Evolutionary conservation across 1,139 yeast species (phyloP), one percentile per base, ranked within the genome.

Genomic region (Yamadazyma blattariae): DNA sequence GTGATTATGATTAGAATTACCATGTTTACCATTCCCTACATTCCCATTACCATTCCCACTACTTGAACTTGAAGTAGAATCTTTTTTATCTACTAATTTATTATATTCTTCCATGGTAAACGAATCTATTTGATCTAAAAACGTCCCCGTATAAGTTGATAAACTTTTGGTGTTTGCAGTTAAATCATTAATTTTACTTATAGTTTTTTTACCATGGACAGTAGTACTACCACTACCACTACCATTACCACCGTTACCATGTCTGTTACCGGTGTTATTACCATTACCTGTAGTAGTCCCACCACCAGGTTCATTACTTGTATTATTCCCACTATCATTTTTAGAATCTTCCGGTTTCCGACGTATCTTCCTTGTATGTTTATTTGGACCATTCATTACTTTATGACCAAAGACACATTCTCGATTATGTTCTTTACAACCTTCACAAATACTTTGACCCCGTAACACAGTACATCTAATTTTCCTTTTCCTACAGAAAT

Each of bases 381-480:
- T n/a, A 22, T 30, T 17, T 24, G 10, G 13, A 10, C 18, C 16
- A 17, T 7, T n/a, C n/a, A 45, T 35, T 9, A 31, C 34, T 25
- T 51, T 53, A 37, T 52, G 58, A 26, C 42, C 57, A 31, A 51
- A 52, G 1, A 43, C 27, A 38, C 57, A 53, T 31, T 43, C 46
- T 18, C 43, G 31, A 14, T 39, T 34, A 29, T 47, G 49, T 14
- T 38, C 39, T 29, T 38, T 42, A 36, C 57, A 53, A 21, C 34
- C 43, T 21, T 47, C 52, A 40, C 58, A 53, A 2, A 35, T 33
- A n/a, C 25, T 39, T 16, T 35, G 30, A 16, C 36, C 38, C 3
- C 26, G 22, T 3, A 32, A 20, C 5, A 43, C 38, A 4, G 43
- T 47, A 37, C 58, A 53, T 39, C 49, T 52, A 16, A 48, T 49